phyloP scores from a whole-genome alignment of 768 basidiomycete genomes.

The Collybia mongolica region DNA sequence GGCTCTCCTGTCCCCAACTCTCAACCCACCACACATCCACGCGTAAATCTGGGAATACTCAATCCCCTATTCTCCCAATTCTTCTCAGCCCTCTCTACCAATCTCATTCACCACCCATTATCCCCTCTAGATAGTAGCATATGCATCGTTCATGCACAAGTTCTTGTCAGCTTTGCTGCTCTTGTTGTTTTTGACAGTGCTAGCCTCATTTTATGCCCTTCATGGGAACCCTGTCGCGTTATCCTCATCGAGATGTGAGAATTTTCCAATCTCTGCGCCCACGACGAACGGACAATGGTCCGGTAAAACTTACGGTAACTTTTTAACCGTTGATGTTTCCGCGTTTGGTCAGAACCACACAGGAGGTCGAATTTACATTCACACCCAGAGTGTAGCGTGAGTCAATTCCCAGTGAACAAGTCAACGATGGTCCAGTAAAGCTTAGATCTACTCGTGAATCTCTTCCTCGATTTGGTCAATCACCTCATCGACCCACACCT shows the following conservation, averaged over 20 bases:
- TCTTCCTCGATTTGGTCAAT: slow-evolving; percentile 91
- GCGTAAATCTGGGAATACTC: slow-evolving; percentile 9
- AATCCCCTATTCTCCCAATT: no score
- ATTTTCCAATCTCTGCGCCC: background rate
- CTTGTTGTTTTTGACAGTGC: background rate
- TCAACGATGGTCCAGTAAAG: no score
- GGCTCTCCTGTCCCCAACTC: slow-evolving; percentile 5
- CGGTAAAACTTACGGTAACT: slow-evolving; percentile 11
- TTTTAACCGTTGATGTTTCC: slow-evolving; percentile 18
- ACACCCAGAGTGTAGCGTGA: slow-evolving; percentile 9
- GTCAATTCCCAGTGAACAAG: slow-evolving; percentile 13
- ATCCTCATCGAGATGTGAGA: slow-evolving; percentile 8
- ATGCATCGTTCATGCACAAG: no score
- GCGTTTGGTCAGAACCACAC: slow-evolving; percentile 13
- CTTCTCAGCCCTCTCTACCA: no score
- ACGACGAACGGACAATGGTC: slow-evolving; percentile 8
- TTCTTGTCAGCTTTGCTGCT: no score
- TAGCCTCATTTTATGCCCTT: background rate
- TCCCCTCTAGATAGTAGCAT: no score
- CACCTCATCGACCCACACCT: slow-evolving; percentile 92
- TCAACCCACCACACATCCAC: slow-evolving; percentile 12
- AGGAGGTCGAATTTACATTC: slow-evolving; percentile 4
- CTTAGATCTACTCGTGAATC: slow-evolving; percentile 44
- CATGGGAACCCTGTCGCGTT: slow-evolving; percentile 1
- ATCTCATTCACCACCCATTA: no score